Percentiles rank a stretch among this genome's conserved stretches.
Evolutionary conservation across 768 basidiomycete genomes (phyloP).

Genomic region (Royoungia palumana): DNA sequence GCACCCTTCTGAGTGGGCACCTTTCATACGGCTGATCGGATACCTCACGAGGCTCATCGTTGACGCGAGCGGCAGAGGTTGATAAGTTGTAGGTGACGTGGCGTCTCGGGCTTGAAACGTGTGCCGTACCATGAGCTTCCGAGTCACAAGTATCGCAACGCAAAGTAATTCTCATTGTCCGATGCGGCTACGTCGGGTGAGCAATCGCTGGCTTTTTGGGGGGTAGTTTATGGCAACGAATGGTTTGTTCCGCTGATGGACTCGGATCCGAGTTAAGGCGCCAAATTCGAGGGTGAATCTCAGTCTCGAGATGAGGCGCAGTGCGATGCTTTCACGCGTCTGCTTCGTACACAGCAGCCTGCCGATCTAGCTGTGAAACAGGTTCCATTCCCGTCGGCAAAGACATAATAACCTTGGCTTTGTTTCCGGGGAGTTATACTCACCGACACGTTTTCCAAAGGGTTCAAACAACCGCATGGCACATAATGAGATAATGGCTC

Average conservation of each 20-base stretch:
- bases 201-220: too few species aligned
- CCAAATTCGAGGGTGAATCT: too few species aligned
- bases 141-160: too few species aligned
- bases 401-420: not conserved
- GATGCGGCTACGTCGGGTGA: too few species aligned
- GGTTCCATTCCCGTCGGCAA: not conserved
- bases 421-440: not conserved
- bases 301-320: too few species aligned
- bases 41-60: not conserved
- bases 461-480: not conserved
- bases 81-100: not conserved
- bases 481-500: conserved; percentile 2
- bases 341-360: not conserved
- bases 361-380: not conserved
- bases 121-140: not conserved
- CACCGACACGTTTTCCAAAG: not conserved
- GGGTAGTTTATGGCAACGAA: too few species aligned
- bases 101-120: not conserved
- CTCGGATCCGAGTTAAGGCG: too few species aligned
- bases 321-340: too few species aligned
- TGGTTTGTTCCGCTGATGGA: too few species aligned
- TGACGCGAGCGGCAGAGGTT: not conserved
- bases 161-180: too few species aligned
- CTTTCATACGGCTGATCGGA: conserved; percentile 3
- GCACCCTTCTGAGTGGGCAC: not conserved